Evolutionary conservation across 2,329 filamentous ascomycete genomes (phyloP).

Genomic region (Colletotrichum sp.): DNA sequence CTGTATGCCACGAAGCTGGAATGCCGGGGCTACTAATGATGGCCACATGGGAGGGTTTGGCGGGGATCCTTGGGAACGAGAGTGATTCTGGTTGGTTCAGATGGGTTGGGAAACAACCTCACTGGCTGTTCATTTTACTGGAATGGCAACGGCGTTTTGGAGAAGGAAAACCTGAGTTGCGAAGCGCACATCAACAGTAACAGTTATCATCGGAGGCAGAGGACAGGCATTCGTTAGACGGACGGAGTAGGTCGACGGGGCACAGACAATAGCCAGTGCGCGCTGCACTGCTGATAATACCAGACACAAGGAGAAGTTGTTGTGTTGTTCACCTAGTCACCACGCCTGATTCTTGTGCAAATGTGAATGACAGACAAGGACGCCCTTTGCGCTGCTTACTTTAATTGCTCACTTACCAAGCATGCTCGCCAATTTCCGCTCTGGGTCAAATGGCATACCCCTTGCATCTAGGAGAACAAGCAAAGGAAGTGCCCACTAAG

Average conservation of each 20-base stretch:
- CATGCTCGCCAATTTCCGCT: not conserved
- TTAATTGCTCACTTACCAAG: not conserved
- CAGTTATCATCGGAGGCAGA: not conserved
- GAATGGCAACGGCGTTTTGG: constrained; percentile 11
- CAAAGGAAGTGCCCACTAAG: not conserved
- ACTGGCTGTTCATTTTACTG: not conserved
- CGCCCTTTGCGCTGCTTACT: not conserved
- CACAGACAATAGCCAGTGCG: not conserved
- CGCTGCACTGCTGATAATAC: not conserved
- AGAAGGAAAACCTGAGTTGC: constrained; percentile 5
- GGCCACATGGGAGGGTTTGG: not conserved
- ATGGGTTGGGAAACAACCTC: not conserved
- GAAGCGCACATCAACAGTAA: not conserved
- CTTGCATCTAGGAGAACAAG: not conserved
- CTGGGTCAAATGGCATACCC: not conserved
- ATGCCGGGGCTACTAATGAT: constrained; percentile 8
- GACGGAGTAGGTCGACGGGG: not conserved
- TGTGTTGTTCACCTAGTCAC: not conserved
- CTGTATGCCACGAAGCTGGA: not conserved
- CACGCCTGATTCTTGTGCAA: not conserved
- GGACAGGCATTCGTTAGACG: not conserved
- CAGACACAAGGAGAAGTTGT: not conserved
- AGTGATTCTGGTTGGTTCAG: not conserved
- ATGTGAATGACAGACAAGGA: not conserved
- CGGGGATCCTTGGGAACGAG: not conserved